Conservation (phyloP, 768 basidiomycete species). For the Solioccasus polychromus region DNA sequence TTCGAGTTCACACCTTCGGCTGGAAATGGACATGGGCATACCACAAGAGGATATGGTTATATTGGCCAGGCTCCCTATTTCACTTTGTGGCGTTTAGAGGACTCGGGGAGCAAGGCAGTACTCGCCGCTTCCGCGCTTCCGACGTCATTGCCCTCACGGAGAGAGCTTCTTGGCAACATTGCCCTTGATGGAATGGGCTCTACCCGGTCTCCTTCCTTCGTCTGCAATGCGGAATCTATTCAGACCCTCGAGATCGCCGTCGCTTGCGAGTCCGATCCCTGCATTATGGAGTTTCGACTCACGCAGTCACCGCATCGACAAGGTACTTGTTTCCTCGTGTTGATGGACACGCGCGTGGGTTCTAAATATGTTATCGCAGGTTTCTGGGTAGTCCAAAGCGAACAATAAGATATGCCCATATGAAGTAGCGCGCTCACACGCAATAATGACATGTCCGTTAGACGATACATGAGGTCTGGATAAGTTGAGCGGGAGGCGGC, state of each 20-base stretch:
- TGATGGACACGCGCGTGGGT: neutral
- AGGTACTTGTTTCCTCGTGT: constrained; percentile 12
- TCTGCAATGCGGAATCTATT: constrained; percentile 13
- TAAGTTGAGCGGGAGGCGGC: neutral
- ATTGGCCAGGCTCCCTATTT: constrained; percentile 16
- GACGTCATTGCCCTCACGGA: constrained; percentile 5
- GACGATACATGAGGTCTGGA: too few species aligned
- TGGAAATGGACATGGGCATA: constrained; percentile 1
- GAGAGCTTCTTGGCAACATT: constrained; percentile 18
- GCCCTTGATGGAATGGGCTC: constrained; percentile 7
- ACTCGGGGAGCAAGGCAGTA: neutral
- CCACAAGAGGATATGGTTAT: constrained; percentile 13
- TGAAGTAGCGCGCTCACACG: neutral
- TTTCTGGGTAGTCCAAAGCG: constrained; percentile 20
- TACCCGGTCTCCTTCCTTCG: constrained; percentile 12
- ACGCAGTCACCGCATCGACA: constrained; percentile 15
- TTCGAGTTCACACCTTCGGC: constrained; percentile 6
- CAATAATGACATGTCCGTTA: neutral
- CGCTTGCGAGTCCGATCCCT: constrained; percentile 20
- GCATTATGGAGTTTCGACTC: constrained; percentile 21
- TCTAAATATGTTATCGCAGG: constrained; percentile 7
- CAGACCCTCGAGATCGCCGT: constrained; percentile 22
- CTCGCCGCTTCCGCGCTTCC: constrained; percentile 12
- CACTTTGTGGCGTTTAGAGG: constrained; percentile 18
- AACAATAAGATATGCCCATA: neutral